These are phyloP conservation scores for Fusarium sambucinum DNA, from an alignment of 2,329 filamentous ascomycete species.

Conservation along the genomic window DNA sequence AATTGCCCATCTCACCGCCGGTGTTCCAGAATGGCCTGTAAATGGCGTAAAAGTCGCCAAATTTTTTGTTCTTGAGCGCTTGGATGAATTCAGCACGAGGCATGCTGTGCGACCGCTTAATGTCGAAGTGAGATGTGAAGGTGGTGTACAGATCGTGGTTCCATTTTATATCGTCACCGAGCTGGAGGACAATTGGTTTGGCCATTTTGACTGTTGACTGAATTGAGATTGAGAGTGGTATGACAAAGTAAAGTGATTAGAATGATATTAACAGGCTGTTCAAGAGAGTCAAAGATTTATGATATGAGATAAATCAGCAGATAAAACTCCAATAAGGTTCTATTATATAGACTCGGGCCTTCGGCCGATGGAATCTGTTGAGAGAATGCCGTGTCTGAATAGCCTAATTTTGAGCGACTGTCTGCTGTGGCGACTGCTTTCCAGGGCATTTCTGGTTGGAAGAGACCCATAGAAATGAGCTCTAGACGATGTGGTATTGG, in stretches of 20 bases:
- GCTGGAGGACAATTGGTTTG: conserved; percentile 47
- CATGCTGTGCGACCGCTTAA: conserved; percentile 47
- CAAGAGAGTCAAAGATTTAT: not conserved
- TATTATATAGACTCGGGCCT: conserved; percentile 23
- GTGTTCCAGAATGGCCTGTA: conserved; percentile 48
- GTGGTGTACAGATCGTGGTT: conserved; percentile 45
- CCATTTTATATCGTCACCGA: conserved; percentile 47
- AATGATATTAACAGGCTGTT: not conserved
- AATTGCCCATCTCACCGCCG: conserved; percentile 47
- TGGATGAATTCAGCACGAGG: conserved; percentile 44
- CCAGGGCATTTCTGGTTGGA: not conserved
- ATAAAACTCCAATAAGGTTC: conserved; percentile 14
- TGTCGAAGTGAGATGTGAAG: conserved; percentile 45
- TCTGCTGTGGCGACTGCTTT: too few species aligned
- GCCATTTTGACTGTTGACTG: conserved; percentile 25
- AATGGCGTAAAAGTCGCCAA: conserved; percentile 46
- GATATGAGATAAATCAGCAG: not conserved
- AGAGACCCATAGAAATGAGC: not conserved
- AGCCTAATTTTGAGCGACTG: conserved; percentile 18
- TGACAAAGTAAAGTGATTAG: not conserved
- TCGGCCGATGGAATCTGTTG: conserved; percentile 36
- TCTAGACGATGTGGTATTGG: conserved; percentile 1
- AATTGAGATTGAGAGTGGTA: not conserved
- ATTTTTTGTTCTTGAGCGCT: conserved; percentile 40
- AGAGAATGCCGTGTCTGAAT: conserved; percentile 31